These are phyloP conservation scores for Dactylellina parvicollis DNA, from an alignment of 2,329 filamentous ascomycete genomes.

Conservation along the genomic window DNA sequence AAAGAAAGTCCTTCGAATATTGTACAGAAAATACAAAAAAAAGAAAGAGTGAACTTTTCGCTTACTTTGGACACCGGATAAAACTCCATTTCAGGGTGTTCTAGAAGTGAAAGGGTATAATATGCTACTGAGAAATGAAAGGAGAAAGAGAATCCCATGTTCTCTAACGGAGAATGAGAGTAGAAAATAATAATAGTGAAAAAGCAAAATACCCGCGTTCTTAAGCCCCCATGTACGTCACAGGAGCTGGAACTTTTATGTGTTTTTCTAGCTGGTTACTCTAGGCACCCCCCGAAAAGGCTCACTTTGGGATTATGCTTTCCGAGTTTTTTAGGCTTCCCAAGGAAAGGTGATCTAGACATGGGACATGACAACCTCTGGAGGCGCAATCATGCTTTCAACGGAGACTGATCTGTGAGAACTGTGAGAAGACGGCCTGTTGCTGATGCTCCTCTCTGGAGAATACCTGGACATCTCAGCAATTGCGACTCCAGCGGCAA, in stretches of 20 bases:
- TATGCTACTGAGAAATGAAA: conserved; percentile 54
- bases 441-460: conserved; percentile 50
- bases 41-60: conserved; percentile 50
- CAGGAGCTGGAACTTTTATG: conserved; percentile 14
- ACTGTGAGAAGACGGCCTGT: conserved; percentile 53
- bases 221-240: conserved; percentile 30
- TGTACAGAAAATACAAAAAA: conserved; percentile 51
- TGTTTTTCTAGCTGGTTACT: conserved; percentile 7
- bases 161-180: conserved; percentile 36
- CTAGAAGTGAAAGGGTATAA: conserved; percentile 50
- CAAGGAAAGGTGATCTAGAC: conserved; percentile 45
- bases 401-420: conserved; percentile 56
- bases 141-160: conserved; percentile 53
- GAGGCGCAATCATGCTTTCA: conserved; percentile 55
- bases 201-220: conserved; percentile 56
- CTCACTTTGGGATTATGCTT: conserved; percentile 48
- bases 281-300: conserved; percentile 33
- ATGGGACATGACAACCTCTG: conserved; percentile 53
- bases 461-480: conserved; percentile 54
- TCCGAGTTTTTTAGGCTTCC: conserved; percentile 41
- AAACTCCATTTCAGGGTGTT: conserved; percentile 49
- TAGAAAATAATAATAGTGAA: conserved; percentile 39
- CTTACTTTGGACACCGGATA: conserved; percentile 48
- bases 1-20: conserved; percentile 48
- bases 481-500: conserved; percentile 50